These are phyloP conservation scores for Zymoseptoria tritici DNA, from an alignment of 2,329 filamentous ascomycete species.

Conservation along the genomic window DNA sequence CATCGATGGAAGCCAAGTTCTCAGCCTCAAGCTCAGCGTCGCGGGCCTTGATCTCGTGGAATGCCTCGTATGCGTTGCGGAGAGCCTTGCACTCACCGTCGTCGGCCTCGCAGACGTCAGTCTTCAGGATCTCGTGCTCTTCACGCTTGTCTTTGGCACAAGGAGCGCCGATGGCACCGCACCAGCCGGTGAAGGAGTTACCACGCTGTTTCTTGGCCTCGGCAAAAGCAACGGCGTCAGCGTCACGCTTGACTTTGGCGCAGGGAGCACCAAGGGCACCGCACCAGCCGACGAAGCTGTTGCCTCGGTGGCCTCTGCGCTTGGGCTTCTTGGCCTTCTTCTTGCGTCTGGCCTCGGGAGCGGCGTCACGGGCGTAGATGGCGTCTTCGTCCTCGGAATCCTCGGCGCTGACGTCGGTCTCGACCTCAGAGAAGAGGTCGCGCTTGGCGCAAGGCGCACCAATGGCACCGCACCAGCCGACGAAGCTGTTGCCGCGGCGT, in stretches of 20 bases:
- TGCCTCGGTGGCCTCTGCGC: background rate
- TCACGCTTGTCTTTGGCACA: slow-evolving; percentile 10
- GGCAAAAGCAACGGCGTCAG: slow-evolving; percentile 32
- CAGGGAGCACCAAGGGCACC: slow-evolving; percentile 36
- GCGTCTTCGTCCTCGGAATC: slow-evolving; percentile 29
- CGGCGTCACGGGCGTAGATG: slow-evolving; percentile 24
- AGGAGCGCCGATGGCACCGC: slow-evolving; percentile 3
- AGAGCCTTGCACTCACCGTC: slow-evolving; percentile 23
- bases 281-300: slow-evolving; percentile 29
- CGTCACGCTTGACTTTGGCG: slow-evolving; percentile 36
- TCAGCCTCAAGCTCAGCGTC: slow-evolving; percentile 11
- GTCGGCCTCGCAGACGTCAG: slow-evolving; percentile 9
- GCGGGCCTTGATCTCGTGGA: slow-evolving; percentile 18
- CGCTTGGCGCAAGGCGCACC: slow-evolving; percentile 34
- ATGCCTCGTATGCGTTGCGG: slow-evolving; percentile 21
- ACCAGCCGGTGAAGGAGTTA: background rate
- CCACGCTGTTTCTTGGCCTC: slow-evolving; percentile 13
- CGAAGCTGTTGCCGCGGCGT: slow-evolving; percentile 2
- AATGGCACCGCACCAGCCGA: slow-evolving; percentile 30
- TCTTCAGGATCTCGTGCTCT: slow-evolving; percentile 13
- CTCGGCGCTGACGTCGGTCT: slow-evolving; percentile 39
- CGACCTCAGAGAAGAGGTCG: slow-evolving; percentile 32
- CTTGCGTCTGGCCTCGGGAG: background rate
- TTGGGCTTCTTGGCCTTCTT: slow-evolving; percentile 14
- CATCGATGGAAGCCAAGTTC: slow-evolving; percentile 1